phyloP scores from a whole-genome alignment of 345 rosid genomes.

The Sonneratia alba region DNA sequence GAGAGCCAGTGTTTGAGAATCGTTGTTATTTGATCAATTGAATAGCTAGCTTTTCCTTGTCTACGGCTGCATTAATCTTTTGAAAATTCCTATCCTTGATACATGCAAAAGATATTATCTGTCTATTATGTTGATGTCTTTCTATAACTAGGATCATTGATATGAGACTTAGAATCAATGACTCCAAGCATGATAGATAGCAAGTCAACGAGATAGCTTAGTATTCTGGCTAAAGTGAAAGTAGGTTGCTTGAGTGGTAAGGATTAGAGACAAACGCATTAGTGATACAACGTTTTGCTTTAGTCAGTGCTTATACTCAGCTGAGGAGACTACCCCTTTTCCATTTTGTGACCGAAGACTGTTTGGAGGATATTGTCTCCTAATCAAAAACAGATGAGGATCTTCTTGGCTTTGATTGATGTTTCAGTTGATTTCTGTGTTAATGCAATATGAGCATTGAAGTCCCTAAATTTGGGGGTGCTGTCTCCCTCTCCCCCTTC shows the following conservation, averaged over 20 bases:
- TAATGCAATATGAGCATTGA: not conserved
- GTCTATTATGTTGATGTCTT: not conserved
- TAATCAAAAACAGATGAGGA: not conserved
- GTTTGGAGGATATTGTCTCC: not conserved
- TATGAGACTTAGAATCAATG: not conserved
- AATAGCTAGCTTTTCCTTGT: not conserved
- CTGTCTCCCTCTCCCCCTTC: not conserved
- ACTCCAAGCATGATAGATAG: not conserved
- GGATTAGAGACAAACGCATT: not conserved
- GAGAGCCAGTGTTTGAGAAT: not conserved
- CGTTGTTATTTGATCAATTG: not conserved
- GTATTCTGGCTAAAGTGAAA: not conserved
- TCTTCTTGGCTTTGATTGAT: not conserved
- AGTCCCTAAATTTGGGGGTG: not conserved
- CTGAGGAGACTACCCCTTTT: not conserved
- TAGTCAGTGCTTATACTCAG: not conserved
- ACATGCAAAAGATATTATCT: too few relatives aligned
- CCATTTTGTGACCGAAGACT: not conserved
- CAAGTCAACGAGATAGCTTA: not conserved
- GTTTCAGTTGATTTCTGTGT: not conserved
- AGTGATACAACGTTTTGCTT: not conserved
- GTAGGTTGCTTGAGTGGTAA: not conserved
- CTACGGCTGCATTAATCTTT: not conserved
- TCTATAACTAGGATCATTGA: not conserved
- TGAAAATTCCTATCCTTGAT: too few relatives aligned